phyloP scores from a whole-genome alignment of 305 asterid species.

The Fraxinus floribunda region DNA sequence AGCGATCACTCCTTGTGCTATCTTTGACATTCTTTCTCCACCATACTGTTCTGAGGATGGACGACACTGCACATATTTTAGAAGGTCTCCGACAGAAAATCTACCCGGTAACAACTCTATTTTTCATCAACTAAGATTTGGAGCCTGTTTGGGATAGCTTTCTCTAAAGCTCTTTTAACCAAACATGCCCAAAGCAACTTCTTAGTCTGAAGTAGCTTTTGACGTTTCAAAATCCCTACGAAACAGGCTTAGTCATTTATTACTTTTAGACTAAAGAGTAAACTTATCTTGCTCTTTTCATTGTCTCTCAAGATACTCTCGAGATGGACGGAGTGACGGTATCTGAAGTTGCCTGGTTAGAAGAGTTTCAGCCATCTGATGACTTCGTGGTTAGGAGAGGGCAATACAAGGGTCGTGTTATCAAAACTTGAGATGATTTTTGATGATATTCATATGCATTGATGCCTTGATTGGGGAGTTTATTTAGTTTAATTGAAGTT shows the following conservation, averaged over 20 bases:
- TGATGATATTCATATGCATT: constrained; percentile 29
- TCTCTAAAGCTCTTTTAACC: background rate
- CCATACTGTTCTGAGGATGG: constrained; percentile 90
- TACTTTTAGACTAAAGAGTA: background rate
- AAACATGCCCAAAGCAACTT: background rate
- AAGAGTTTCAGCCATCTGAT: constrained; percentile 84
- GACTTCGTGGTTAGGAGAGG: constrained; percentile 89
- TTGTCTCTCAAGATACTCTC: constrained; percentile 44
- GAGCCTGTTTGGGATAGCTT: background rate
- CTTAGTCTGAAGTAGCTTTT: background rate
- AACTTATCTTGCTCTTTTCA: background rate
- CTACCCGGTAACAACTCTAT: constrained; percentile 59
- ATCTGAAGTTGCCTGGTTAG: constrained; percentile 81
- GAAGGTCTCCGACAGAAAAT: constrained; percentile 57
- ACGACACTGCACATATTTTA: constrained; percentile 83
- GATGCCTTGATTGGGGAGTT: constrained; percentile 28
- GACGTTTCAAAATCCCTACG: background rate
- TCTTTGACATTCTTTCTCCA: constrained; percentile 94
- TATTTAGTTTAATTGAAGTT: constrained; percentile 26
- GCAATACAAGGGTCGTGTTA: constrained; percentile 76
- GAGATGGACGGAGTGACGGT: constrained; percentile 68
- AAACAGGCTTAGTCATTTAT: background rate
- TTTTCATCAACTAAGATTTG: background rate
- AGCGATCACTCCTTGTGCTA: constrained; percentile 91
- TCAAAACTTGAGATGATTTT: constrained; percentile 51